Conservation (phyloP, 805 yeast genomes). For the Candida pseudoglaebosa region DNA sequence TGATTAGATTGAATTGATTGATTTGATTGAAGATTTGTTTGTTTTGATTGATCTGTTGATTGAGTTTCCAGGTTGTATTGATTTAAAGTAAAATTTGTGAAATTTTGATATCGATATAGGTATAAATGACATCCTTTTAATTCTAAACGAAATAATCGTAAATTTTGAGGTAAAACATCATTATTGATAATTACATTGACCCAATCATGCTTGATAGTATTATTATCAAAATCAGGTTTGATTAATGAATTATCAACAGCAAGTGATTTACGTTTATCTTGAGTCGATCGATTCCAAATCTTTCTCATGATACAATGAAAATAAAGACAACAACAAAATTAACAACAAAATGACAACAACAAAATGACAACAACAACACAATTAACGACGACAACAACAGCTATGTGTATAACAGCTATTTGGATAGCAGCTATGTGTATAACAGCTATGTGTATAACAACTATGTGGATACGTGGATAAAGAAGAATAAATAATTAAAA, state of each 20-base stretch:
- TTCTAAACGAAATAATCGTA: slow-evolving; percentile 58
- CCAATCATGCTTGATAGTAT: slow-evolving; percentile 32
- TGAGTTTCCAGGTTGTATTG: neutral
- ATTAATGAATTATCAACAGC: slow-evolving; percentile 39
- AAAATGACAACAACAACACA: neutral
- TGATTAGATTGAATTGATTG: too few relatives aligned
- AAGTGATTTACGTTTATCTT: slow-evolving; percentile 4
- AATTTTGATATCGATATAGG: slow-evolving; percentile 56
- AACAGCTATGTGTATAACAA: too few relatives aligned
- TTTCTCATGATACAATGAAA: slow-evolving; percentile 3
- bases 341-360: neutral
- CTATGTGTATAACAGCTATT: too few relatives aligned
- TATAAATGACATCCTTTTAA: slow-evolving; percentile 64
- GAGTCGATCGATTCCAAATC: slow-evolving; percentile 4
- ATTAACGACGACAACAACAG: too few relatives aligned
- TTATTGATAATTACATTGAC: slow-evolving; percentile 32
- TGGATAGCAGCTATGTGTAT: too few relatives aligned
- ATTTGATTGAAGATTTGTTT: too few relatives aligned
- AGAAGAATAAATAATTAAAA: too few relatives aligned
- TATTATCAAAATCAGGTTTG: slow-evolving; percentile 29
- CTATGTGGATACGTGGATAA: too few relatives aligned
- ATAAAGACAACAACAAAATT: neutral
- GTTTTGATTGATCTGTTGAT: slow-evolving; percentile 5
- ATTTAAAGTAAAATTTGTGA: slow-evolving; percentile 10
- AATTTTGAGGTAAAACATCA: slow-evolving; percentile 28